Percentiles rank a stretch among this genome's conserved stretches.
Conservation (phyloP, 2,329 filamentous ascomycete species). For the Penicillium capsulatum region DNA sequence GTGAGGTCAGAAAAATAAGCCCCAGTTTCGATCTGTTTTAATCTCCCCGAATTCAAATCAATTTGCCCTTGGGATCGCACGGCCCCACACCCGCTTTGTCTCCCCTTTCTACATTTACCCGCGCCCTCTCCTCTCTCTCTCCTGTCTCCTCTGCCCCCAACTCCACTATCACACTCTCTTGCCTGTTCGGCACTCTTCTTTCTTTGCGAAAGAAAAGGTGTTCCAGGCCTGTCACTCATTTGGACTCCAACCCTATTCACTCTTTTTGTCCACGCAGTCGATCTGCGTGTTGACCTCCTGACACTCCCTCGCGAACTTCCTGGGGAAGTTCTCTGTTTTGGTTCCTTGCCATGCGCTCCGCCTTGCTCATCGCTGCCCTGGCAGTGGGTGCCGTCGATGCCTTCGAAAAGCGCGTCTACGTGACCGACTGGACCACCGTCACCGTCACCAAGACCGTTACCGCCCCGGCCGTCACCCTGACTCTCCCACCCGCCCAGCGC, state of each 20-base stretch:
- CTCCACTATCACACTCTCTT: background rate
- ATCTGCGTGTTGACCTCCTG: slow-evolving; percentile 29
- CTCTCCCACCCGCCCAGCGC: slow-evolving; percentile 9
- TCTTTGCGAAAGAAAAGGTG: slow-evolving; percentile 23
- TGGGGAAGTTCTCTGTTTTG: slow-evolving; percentile 32
- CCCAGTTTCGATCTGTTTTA: background rate
- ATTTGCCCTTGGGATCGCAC: slow-evolving; percentile 11
- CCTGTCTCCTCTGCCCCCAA: slow-evolving; percentile 2
- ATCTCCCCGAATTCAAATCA: slow-evolving; percentile 8
- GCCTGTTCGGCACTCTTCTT: slow-evolving; percentile 1
- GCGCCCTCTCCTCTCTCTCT: background rate
- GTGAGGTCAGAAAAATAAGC: background rate
- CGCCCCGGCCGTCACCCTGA: slow-evolving; percentile 27
- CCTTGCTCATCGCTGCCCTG: slow-evolving; percentile 34
- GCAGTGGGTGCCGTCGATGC: slow-evolving; percentile 34
- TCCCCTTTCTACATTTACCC: slow-evolving; percentile 2
- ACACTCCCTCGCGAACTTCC: slow-evolving; percentile 27
- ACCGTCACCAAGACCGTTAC: slow-evolving; percentile 37
- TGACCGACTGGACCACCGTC: slow-evolving; percentile 35
- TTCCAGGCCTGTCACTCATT: slow-evolving; percentile 34
- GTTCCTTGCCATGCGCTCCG: slow-evolving; percentile 30
- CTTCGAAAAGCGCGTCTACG: slow-evolving; percentile 34
- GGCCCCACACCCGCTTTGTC: slow-evolving; percentile 15
- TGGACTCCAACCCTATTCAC: slow-evolving; percentile 18
- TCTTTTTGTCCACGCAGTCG: slow-evolving; percentile 28